Percentiles rank a stretch among this genome's conserved stretches.
Evolutionary conservation across 2,329 filamentous ascomycete genomes (phyloP).

Genomic region (Ascochyta pisi): DNA sequence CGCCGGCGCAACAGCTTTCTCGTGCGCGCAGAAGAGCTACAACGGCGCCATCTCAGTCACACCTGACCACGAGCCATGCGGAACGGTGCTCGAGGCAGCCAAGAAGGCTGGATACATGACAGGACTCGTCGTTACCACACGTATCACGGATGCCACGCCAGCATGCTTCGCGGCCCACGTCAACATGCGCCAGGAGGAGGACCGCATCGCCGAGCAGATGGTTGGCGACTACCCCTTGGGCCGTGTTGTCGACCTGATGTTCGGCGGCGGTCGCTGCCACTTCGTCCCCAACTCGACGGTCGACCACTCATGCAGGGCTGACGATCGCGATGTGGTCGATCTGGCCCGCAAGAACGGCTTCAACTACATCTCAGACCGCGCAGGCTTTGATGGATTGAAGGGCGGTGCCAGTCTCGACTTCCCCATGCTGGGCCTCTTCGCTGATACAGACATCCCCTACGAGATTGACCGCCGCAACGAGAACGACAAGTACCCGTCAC

Average conservation of each 20-base stretch:
- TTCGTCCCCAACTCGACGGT: conserved; percentile 81
- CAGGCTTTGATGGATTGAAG: conserved; percentile 77
- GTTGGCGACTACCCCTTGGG: conserved; percentile 87
- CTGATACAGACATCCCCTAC: conserved; percentile 82
- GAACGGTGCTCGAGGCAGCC: conserved; percentile 90
- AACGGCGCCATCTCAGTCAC: conserved; percentile 94
- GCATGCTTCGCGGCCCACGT: conserved; percentile 94
- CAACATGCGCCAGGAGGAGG: conserved; percentile 78
- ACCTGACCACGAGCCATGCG: conserved; percentile 84
- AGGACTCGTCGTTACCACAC: conserved; percentile 91
- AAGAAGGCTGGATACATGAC: conserved; percentile 92
- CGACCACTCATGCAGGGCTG: conserved; percentile 79
- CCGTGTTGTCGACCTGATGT: conserved; percentile 86
- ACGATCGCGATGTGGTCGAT: conserved; percentile 76
- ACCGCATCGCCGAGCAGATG: conserved; percentile 91
- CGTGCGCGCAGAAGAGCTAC: conserved; percentile 91
- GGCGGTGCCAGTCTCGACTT: conserved; percentile 72
- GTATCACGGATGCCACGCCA: conserved; percentile 94
- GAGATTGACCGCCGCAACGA: conserved; percentile 87
- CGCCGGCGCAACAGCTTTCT: conserved; percentile 96
- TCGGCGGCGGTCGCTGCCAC: conserved; percentile 92
- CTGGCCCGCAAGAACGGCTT: conserved; percentile 81
- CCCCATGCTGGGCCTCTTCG: conserved; percentile 86
- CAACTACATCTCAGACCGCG: conserved; percentile 75
- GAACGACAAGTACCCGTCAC: conserved; percentile 80